A percentile compares a stretch with the other conserved stretches of the same genome.
phyloP scores from a whole-genome alignment of 2,329 filamentous ascomycete species.

The Beauveria sp. region DNA sequence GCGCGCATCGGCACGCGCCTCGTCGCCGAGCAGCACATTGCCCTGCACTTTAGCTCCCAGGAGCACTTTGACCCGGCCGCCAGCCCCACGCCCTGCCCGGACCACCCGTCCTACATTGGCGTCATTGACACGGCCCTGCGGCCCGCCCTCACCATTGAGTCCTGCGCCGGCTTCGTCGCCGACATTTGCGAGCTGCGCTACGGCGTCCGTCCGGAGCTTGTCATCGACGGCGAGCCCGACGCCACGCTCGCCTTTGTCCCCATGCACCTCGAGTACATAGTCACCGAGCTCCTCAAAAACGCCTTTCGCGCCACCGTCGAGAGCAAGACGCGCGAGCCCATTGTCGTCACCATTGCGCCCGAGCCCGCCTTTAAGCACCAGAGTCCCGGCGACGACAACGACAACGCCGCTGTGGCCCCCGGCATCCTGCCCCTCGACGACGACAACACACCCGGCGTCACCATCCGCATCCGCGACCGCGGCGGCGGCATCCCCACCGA shows the following conservation, averaged over 20 bases:
- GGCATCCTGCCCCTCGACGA: slow-evolving; percentile 52
- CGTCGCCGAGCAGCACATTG: slow-evolving; percentile 94
- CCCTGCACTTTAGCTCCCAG: slow-evolving; percentile 66
- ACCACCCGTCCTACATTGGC: slow-evolving; percentile 69
- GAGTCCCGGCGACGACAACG: slow-evolving; percentile 11
- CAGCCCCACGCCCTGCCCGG: slow-evolving; percentile 42
- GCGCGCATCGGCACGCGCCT: slow-evolving; percentile 89
- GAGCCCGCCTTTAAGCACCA: slow-evolving; percentile 38
- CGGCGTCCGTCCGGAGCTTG: slow-evolving; percentile 71
- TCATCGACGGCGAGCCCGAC: slow-evolving; percentile 76
- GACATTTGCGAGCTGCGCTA: slow-evolving; percentile 97
- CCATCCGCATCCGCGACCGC: slow-evolving; percentile 90
- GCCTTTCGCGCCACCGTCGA: slow-evolving; percentile 92
- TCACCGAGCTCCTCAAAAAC: slow-evolving; percentile 95
- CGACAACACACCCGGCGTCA: slow-evolving; percentile 72
- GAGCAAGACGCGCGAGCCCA: slow-evolving; percentile 68
- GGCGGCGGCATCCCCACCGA: slow-evolving; percentile 87
- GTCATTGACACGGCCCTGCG: slow-evolving; percentile 88
- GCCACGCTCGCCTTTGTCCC: slow-evolving; percentile 92
- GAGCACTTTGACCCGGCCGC: slow-evolving; percentile 57
- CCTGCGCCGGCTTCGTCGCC: slow-evolving; percentile 82
- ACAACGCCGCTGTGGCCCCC: slow-evolving; percentile 19
- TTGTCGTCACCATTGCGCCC: slow-evolving; percentile 87
- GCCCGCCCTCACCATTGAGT: slow-evolving; percentile 72
- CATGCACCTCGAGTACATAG: slow-evolving; percentile 94